Base-by-base conservation (phyloP, 495 filamentous ascomycete species). In the Xylaria scruposa region DNA sequence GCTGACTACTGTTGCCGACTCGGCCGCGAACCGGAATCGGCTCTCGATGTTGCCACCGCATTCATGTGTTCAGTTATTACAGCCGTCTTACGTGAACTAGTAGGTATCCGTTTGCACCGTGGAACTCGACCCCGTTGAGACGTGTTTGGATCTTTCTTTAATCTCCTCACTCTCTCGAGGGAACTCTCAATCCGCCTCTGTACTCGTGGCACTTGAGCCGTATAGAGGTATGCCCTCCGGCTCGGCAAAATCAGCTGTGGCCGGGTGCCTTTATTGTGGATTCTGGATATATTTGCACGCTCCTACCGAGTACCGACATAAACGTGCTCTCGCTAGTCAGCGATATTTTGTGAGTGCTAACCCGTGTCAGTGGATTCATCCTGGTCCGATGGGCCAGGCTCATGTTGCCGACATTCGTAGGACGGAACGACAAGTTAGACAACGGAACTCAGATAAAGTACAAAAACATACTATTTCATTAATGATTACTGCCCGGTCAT, bases 311-410 rank as follows among this genome's bases (percentile, higher is more conserved):
- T 3, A 85, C 79, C 9, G 90, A 84, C 75, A 93, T 89, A 72
- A 90, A 85, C 24, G 91, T 90, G 3, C 84, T 91, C 80, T 95
- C 92, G 21, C 85, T 86, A 74, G 93, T 86, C 61, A 91, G 76
- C 12, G 92, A 83, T 19, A 88, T 90, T n/a, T 90, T 90, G 0
- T 87, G 84, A 12, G 83, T 77, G 42, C 84, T 85, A 67, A 85
- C 88, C 56, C 90, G 80, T 24, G 83, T 85, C 1, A 85, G 73
- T 1, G 84, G 84, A 1, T 80, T 80, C 77, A 84, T 79, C 59
- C 75, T 80, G n/a, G 84, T 74, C 26, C 83, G 79, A 73, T 85
- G 79, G 62, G 74, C 12, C 19, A 85, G 76, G 7, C 62, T 70
- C 58, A 78, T 70, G 38, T 68, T 74, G 54, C 79, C 80, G 7